Evolutionary conservation across 2,329 filamentous ascomycete genomes (phyloP).

Genomic region (Fusarium clavum): DNA sequence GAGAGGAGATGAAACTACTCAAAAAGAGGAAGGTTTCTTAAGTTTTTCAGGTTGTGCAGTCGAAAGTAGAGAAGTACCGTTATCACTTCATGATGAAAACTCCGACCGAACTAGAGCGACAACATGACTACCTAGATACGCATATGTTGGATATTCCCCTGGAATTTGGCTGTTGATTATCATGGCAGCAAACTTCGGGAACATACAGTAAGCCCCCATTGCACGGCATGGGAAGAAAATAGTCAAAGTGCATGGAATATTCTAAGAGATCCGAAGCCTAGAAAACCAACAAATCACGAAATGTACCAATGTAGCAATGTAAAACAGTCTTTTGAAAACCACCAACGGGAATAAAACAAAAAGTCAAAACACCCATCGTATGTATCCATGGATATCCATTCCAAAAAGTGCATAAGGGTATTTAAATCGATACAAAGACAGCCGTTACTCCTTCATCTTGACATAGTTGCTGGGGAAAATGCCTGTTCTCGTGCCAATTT

Average conservation of each 20-base stretch:
- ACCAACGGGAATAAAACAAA: neutral
- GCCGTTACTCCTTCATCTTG: constrained; percentile 68
- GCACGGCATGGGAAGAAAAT: neutral
- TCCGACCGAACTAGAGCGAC: neutral
- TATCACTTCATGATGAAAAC: neutral
- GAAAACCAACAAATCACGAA: neutral
- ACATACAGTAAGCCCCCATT: neutral
- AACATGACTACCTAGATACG: neutral
- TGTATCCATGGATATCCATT: constrained; percentile 12
- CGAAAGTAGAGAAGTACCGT: neutral
- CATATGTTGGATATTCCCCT: neutral
- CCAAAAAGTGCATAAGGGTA: constrained; percentile 39
- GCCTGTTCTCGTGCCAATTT: constrained; percentile 84
- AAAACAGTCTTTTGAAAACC: constrained; percentile 5
- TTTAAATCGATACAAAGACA: constrained; percentile 36
- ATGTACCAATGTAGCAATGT: neutral
- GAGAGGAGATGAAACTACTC: neutral
- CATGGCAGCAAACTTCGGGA: neutral
- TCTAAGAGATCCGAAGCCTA: neutral
- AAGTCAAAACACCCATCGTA: constrained; percentile 18
- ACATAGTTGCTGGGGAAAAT: constrained; percentile 92
- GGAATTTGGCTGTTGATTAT: neutral
- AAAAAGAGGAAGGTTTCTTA: neutral
- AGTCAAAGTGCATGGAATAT: neutral
- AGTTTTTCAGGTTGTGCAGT: neutral